Base-by-base conservation (phyloP, 78 protist species). In the Speleostelium caveatum region DNA sequence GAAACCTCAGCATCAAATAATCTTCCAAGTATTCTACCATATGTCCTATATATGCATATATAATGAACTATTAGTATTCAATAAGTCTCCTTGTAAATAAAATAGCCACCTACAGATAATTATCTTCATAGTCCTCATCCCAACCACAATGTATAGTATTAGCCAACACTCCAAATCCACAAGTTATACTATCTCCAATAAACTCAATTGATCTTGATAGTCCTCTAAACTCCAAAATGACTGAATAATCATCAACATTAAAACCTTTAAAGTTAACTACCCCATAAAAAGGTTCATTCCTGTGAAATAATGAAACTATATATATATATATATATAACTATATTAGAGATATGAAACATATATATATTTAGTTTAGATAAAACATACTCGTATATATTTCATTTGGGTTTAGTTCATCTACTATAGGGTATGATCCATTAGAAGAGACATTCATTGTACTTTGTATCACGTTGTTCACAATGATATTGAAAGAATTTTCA, bases 131-230 rank as follows among this genome's bases (percentile, higher is more conserved):
- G 14, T 69, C 30, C 22, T 42, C 69, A 12, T 73, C 41, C 24
- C 75, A 89, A 51, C 58, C 12, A 41, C 78, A 66, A 30, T 79
- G 83, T 41, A 69, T 26, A 1, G 19, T 42, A n/a, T n/a, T n/a
- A n/a, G 71, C 94, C 16, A 30, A 38, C 49, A 55, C 67, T 17
- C 94, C 87, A 58, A 73, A 89, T 1, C 90, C 86, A 2, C 76
- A 38, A 1, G 87, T 79, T 5, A 89, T 89, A 55, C 67, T 41
- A 45, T 89, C 94, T n/a, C 94, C 94, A 75, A 89, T 45, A 41
- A 76, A 77, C 39, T 89, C 94, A 21, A 89, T 14, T 53, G 21
- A n/a, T 69, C 75, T 58, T 22, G 49, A 56, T 28, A 36, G 28
- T 22, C 0, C 26, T 30, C 0, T 6, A 0, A 30, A 58, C 51